Evolutionary conservation across 345 rosid genomes (phyloP).

Genomic region (Diplotaxis tenuifolia): DNA sequence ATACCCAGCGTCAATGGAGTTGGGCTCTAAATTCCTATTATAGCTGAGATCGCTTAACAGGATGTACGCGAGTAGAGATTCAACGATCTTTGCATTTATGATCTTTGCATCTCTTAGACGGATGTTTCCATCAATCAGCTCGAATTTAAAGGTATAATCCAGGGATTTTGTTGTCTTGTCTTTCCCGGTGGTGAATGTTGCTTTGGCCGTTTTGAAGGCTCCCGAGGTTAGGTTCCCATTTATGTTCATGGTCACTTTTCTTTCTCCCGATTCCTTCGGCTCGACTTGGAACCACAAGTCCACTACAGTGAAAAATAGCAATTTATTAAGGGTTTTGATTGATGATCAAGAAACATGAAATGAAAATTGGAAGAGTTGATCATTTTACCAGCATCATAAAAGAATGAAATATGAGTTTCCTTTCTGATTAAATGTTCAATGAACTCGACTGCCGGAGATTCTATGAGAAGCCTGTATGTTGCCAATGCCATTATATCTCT

Average conservation of each 20-base stretch:
- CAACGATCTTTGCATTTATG: not conserved
- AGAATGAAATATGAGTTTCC: not conserved
- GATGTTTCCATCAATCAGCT: no score
- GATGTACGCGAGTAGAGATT: not conserved
- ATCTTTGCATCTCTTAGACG: no score
- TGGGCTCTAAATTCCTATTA: not conserved
- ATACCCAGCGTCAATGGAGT: not conserved
- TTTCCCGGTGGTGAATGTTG: not conserved
- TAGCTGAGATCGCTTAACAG: not conserved
- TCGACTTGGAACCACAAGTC: not conserved
- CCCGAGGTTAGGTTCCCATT: not conserved
- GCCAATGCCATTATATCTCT: not conserved
- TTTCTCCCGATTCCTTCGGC: not conserved
- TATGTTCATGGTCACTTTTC: not conserved
- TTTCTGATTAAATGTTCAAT: not conserved
- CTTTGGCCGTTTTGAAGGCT: not conserved
- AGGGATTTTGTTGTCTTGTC: not conserved
- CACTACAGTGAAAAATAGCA: not conserved
- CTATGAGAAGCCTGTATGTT: not conserved
- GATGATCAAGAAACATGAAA: constrained; percentile 1
- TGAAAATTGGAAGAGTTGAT: not conserved
- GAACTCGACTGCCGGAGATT: not conserved
- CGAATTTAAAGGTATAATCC: not conserved
- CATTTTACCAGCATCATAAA: not conserved
- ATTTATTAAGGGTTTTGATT: not conserved